phyloP scores from a whole-genome alignment of 768 basidiomycete genomes.

The Podaxis mareebaensis region DNA sequence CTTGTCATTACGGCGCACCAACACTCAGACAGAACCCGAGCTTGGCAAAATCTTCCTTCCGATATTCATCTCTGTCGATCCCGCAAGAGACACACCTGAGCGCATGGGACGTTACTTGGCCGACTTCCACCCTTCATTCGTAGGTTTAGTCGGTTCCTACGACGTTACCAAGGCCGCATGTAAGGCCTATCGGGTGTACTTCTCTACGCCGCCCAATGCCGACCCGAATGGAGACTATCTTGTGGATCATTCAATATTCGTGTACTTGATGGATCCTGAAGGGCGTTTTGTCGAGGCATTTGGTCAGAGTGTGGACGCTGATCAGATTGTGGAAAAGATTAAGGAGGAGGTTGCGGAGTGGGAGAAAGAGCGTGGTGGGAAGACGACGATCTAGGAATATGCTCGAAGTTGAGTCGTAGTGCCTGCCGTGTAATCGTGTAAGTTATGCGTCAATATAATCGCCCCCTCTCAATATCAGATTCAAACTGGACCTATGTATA shows the following conservation, averaged over 20 bases:
- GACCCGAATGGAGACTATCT: constrained; percentile 92
- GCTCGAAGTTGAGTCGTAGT: neutral
- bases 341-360: constrained; percentile 47
- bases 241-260: constrained; percentile 95
- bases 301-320: constrained; percentile 74
- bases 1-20: neutral
- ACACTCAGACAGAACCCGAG: constrained; percentile 54
- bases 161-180: constrained; percentile 82
- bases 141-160: constrained; percentile 87
- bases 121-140: constrained; percentile 91
- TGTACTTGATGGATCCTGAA: constrained; percentile 96
- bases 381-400: constrained; percentile 21
- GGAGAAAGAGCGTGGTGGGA: constrained; percentile 40
- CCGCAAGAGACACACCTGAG: constrained; percentile 76
- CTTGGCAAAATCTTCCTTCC: constrained; percentile 79
- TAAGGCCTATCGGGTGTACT: constrained; percentile 97
- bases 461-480: neutral
- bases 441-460: neutral
- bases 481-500: neutral
- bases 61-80: constrained; percentile 95
- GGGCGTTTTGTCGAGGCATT: constrained; percentile 97
- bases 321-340: constrained; percentile 68
- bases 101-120: constrained; percentile 64
- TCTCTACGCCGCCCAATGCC: constrained; percentile 90
- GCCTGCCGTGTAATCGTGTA: neutral